These are phyloP conservation scores for Xylariaceae sp. DNA, from an alignment of 2,329 filamentous ascomycete species.

Conservation along the genomic window DNA sequence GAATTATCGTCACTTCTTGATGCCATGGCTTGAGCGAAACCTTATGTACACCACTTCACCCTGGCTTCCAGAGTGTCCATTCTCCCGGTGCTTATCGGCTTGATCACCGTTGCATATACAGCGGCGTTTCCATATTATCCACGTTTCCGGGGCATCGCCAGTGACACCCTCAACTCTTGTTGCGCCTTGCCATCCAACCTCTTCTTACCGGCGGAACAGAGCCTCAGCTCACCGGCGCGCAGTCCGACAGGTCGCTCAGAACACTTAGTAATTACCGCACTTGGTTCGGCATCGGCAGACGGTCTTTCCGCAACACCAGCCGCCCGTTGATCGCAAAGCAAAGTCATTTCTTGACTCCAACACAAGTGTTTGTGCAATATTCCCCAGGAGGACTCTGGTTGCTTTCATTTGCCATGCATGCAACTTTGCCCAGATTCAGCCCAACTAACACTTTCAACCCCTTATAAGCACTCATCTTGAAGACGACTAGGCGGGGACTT, in stretches of 20 bases:
- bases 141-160: constrained; percentile 3
- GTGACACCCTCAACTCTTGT: constrained; percentile 10
- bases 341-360: too few species aligned
- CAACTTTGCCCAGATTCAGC: too few species aligned
- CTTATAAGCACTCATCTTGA: too few species aligned
- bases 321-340: too few species aligned
- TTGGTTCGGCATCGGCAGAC: constrained; percentile 1
- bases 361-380: too few species aligned
- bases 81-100: constrained; percentile 14
- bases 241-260: constrained; percentile 1
- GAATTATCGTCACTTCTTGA: constrained; percentile 27
- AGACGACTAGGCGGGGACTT: too few species aligned
- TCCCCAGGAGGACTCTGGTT: neutral
- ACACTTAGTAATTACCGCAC: neutral
- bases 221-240: constrained; percentile 4
- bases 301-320: neutral
- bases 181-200: constrained; percentile 16
- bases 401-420: neutral
- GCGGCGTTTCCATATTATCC: neutral
- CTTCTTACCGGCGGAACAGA: constrained; percentile 17
- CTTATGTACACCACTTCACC: constrained; percentile 14
- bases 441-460: too few species aligned
- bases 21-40: constrained; percentile 15
- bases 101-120: constrained; percentile 11
- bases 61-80: constrained; percentile 9